These are phyloP conservation scores for Phialemonium atrogriseum DNA, from an alignment of 2,329 filamentous ascomycete species.

Conservation along the genomic window DNA sequence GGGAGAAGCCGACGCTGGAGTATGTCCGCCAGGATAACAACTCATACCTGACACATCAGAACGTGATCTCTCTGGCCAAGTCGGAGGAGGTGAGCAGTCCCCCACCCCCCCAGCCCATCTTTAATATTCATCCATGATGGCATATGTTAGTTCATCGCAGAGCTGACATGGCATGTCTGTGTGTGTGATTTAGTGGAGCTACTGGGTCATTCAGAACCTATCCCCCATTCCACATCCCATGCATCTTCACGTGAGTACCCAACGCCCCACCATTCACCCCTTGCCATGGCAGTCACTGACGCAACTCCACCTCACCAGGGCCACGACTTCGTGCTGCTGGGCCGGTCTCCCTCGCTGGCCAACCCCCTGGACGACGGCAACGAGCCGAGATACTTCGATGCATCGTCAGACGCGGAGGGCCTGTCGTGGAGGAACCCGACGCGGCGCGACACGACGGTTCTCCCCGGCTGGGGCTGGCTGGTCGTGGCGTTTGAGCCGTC, in stretches of 20 bases:
- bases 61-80: slow-evolving; percentile 7
- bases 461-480: slow-evolving; percentile 34
- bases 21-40: slow-evolving; percentile 6
- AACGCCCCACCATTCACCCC: background rate
- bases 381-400: slow-evolving; percentile 9
- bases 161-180: slow-evolving; percentile 3
- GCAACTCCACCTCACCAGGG: slow-evolving; percentile 8
- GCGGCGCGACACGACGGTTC: slow-evolving; percentile 35
- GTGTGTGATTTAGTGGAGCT: slow-evolving; percentile 8
- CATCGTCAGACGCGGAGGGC: slow-evolving; percentile 16
- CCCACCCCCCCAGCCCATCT: background rate
- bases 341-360: slow-evolving; percentile 12
- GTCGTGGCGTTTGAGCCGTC: slow-evolving; percentile 37
- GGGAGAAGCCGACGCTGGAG: slow-evolving; percentile 11
- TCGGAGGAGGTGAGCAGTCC: slow-evolving; percentile 4
- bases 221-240: slow-evolving; percentile 11
- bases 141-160: no score
- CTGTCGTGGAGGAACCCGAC: slow-evolving; percentile 32
- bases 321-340: slow-evolving; percentile 18
- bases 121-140: no score
- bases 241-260: slow-evolving; percentile 16
- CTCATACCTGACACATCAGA: slow-evolving; percentile 4
- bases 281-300: background rate
- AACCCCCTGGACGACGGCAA: slow-evolving; percentile 7
- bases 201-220: slow-evolving; percentile 10